phyloP scores from a whole-genome alignment of 495 filamentous ascomycete species.

The Aspergillus asperescens region DNA sequence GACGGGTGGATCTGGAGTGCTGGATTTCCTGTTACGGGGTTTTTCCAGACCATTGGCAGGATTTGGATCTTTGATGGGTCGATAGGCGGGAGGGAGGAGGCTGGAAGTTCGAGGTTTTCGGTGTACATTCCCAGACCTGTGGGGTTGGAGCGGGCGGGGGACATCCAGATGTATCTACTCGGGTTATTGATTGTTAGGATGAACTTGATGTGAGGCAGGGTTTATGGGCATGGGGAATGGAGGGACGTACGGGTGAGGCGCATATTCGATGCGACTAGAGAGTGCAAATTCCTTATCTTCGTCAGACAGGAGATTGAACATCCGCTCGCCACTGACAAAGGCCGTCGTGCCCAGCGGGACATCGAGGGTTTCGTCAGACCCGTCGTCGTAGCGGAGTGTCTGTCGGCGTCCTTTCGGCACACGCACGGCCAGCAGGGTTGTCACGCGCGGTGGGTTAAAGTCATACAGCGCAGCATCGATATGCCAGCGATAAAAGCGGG shows the following conservation, averaged over 20 bases:
- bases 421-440: slow-evolving; percentile 60
- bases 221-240: neutral
- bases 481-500: slow-evolving; percentile 74
- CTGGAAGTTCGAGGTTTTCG: slow-evolving; percentile 52
- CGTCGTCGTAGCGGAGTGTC: slow-evolving; percentile 65
- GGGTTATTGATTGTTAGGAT: neutral
- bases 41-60: slow-evolving; percentile 68
- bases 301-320: slow-evolving; percentile 57
- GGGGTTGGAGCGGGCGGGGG: slow-evolving; percentile 53
- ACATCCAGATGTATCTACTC: slow-evolving; percentile 66
- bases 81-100: slow-evolving; percentile 54
- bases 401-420: slow-evolving; percentile 61
- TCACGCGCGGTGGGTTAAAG: slow-evolving; percentile 63
- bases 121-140: slow-evolving; percentile 63
- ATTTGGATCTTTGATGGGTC: slow-evolving; percentile 61
- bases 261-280: slow-evolving; percentile 62
- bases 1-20: slow-evolving; percentile 68
- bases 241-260: slow-evolving; percentile 51
- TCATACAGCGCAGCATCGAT: slow-evolving; percentile 74
- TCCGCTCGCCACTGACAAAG: slow-evolving; percentile 61
- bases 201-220: neutral
- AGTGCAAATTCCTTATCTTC: slow-evolving; percentile 61
- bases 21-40: slow-evolving; percentile 59
- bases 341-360: slow-evolving; percentile 73
- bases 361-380: slow-evolving; percentile 58